A percentile compares a stretch with the other conserved stretches of the same genome.
Conservation (phyloP, 2,329 filamentous ascomycete genomes). For the Fusarium equiseti region DNA sequence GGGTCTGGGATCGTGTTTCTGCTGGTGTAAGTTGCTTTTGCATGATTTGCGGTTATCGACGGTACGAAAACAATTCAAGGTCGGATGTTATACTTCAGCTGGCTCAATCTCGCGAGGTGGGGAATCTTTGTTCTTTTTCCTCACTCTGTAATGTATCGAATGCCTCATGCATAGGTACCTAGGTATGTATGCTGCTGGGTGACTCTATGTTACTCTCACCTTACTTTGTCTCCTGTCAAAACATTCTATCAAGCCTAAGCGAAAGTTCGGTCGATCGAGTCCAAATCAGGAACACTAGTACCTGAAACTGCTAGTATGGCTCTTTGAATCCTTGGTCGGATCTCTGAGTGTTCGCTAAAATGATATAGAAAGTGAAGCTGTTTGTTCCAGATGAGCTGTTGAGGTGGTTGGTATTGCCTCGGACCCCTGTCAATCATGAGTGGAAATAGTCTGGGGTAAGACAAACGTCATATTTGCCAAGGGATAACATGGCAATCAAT, state of each 20-base stretch:
- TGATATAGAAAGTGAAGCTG: neutral
- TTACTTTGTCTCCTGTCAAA: neutral
- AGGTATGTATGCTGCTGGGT: neutral
- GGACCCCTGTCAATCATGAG: slow-evolving; percentile 4
- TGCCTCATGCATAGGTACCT: neutral
- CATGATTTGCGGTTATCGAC: neutral
- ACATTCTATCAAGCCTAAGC: neutral
- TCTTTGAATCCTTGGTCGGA: neutral
- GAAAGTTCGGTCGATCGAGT: neutral
- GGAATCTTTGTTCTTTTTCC: neutral
- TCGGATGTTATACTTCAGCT: neutral
- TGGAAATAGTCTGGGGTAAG: neutral
- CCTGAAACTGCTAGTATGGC: slow-evolving; percentile 9
- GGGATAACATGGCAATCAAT: neutral
- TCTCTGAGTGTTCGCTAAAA: neutral
- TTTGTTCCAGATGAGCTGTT: slow-evolving; percentile 6
- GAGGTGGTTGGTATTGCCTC: slow-evolving; percentile 31
- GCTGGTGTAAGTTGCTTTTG: slow-evolving; percentile 7
- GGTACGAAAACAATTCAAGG: neutral
- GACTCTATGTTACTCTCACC: neutral
- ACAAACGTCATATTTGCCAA: slow-evolving; percentile 6
- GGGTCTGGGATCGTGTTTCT: slow-evolving; percentile 15
- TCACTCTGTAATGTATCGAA: neutral
- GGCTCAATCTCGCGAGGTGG: too few species aligned
- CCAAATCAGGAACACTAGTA: neutral